Conservation (phyloP, 768 basidiomycete species). For the Cystofilobasidium capitatum region DNA sequence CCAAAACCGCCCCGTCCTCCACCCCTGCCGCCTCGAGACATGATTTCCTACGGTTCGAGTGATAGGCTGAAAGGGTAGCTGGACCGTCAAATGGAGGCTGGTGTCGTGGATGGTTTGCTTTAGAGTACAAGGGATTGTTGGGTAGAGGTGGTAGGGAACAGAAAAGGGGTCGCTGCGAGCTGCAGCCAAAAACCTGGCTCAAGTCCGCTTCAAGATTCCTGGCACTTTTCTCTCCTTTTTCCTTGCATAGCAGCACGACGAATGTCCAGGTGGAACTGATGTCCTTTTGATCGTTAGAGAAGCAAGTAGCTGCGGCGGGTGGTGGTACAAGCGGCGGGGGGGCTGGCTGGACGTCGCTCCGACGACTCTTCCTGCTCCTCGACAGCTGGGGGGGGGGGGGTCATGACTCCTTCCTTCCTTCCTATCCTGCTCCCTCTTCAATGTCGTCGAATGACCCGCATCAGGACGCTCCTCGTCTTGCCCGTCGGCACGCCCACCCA, state of each 20-base stretch:
- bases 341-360: neutral
- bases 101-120: too few species aligned
- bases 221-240: too few species aligned
- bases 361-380: constrained; percentile 6
- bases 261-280: too few species aligned
- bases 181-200: too few species aligned
- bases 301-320: neutral
- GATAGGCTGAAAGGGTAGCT: neutral
- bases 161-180: too few species aligned
- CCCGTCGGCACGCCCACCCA: constrained; percentile 1
- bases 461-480: neutral
- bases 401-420: neutral
- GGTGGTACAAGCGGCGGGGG: constrained; percentile 1
- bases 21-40: constrained; percentile 23
- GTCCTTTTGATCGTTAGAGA: neutral
- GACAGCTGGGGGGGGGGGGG: neutral
- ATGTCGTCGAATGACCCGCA: constrained; percentile 1
- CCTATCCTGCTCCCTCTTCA: neutral
- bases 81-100: neutral
- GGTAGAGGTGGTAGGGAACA: too few species aligned
- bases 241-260: too few species aligned
- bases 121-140: too few species aligned
- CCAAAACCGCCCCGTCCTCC: constrained; percentile 17
- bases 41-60: neutral
- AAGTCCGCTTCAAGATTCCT: too few species aligned